Percentiles rank a stretch among this genome's conserved stretches.
Conservation (phyloP, 2,329 filamentous ascomycete genomes). For the Ceratocystis papillata region DNA sequence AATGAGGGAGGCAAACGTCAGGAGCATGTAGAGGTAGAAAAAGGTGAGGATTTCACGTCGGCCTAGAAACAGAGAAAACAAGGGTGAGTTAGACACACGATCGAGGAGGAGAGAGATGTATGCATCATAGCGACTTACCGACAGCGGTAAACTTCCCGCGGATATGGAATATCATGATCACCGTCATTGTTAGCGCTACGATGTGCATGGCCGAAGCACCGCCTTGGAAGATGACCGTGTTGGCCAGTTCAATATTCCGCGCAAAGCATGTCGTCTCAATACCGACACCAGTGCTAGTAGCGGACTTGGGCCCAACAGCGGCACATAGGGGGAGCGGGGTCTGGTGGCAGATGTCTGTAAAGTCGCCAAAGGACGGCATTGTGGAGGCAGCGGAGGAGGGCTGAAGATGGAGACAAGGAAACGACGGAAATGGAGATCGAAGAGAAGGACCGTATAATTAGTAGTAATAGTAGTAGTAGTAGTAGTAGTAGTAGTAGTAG, state of each 20-base stretch:
- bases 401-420: too few species aligned
- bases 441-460: not conserved
- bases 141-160: conserved; percentile 97
- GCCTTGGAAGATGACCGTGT: conserved; percentile 96
- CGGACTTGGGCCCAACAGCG: conserved; percentile 63
- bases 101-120: too few species aligned
- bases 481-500: too few species aligned
- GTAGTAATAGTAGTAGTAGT: not conserved
- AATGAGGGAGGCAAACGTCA: conserved; percentile 78
- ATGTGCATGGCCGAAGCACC: conserved; percentile 91
- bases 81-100: not conserved
- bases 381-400: not conserved
- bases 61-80: conserved; percentile 32
- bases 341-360: conserved; percentile 73
- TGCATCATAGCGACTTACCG: conserved; percentile 45
- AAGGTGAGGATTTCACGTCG: conserved; percentile 69
- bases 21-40: conserved; percentile 91
- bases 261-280: conserved; percentile 89
- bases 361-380: conserved; percentile 84
- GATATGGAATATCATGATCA: conserved; percentile 95
- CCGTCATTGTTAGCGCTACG: conserved; percentile 77
- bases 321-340: conserved; percentile 80
- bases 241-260: conserved; percentile 87
- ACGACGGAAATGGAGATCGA: too few species aligned
- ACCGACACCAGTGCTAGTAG: conserved; percentile 56